A percentile compares a stretch with the other conserved stretches of the same genome.
Evolutionary conservation across 2,329 filamentous ascomycete species (phyloP).

Genomic region (Monosporascus cannonballus): DNA sequence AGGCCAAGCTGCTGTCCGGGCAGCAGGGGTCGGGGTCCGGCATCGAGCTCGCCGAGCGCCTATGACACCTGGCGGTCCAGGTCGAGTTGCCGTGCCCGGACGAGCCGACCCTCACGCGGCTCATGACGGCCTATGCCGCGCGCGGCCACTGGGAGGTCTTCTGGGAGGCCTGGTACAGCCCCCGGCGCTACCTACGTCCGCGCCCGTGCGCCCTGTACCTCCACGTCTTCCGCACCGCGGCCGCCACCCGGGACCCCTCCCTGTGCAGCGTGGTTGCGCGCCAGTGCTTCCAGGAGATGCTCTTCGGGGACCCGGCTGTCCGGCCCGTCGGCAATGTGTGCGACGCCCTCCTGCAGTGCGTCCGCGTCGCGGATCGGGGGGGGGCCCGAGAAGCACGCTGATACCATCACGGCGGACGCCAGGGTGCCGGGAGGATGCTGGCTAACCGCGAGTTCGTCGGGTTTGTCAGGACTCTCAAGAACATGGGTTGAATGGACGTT

Average conservation of each 20-base stretch:
- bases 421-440: constrained; percentile 1
- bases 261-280: constrained; percentile 42
- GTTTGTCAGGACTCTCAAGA: constrained; percentile 16
- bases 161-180: constrained; percentile 54
- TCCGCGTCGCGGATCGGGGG: constrained; percentile 47
- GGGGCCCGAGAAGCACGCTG: constrained; percentile 33
- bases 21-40: constrained; percentile 27
- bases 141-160: constrained; percentile 48
- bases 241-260: constrained; percentile 34
- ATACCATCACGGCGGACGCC: constrained; percentile 12
- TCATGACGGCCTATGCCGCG: constrained; percentile 41
- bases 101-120: constrained; percentile 29
- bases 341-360: constrained; percentile 44
- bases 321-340: constrained; percentile 36
- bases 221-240: constrained; percentile 44
- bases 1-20: constrained; percentile 29
- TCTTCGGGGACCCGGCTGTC: constrained; percentile 46
- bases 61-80: constrained; percentile 39
- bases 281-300: constrained; percentile 55
- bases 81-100: constrained; percentile 31
- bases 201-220: constrained; percentile 51
- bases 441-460: constrained; percentile 26
- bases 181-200: constrained; percentile 40
- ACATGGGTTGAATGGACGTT: not conserved
- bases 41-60: constrained; percentile 24